Percentiles rank a stretch among this genome's conserved stretches.
phyloP scores from a whole-genome alignment of 345 rosid species.

The Rhodomyrtus tomentosa region DNA sequence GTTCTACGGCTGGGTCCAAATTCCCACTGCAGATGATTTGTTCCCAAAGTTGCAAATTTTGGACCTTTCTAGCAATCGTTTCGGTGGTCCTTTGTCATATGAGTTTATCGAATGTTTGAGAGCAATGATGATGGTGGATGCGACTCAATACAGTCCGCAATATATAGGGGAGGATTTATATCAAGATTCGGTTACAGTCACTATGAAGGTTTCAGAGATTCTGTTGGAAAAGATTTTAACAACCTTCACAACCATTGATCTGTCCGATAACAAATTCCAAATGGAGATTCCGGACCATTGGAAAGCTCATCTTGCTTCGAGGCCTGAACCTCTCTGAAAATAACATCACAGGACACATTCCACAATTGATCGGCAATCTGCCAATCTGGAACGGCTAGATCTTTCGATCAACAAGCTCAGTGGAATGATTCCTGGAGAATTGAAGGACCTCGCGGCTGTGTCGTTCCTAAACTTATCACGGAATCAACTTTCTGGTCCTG shows the following conservation, averaged over 20 bases:
- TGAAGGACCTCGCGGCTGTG: neutral
- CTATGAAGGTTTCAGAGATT: neutral
- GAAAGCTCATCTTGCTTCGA: constrained; percentile 3
- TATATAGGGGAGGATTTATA: neutral
- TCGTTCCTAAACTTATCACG: neutral
- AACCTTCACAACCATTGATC: neutral
- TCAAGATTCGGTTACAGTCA: neutral
- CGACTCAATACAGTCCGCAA: neutral
- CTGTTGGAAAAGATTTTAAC: neutral
- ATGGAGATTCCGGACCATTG: constrained; percentile 10
- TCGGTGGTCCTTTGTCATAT: constrained; percentile 10
- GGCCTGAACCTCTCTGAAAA: constrained; percentile 16
- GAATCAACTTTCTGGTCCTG: neutral
- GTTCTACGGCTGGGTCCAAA: neutral
- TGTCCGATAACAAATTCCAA: constrained; percentile 13
- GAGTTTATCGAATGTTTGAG: neutral
- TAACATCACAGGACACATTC: neutral
- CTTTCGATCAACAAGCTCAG: constrained; percentile 1
- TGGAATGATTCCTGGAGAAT: constrained; percentile 5
- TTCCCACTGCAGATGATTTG: neutral
- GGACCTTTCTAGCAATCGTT: constrained; percentile 13
- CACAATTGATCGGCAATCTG: constrained; percentile 1
- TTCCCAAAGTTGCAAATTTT: constrained; percentile 10
- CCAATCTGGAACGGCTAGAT: neutral
- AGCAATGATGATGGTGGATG: neutral